Evolutionary conservation across 768 basidiomycete species (phyloP), one percentile per base, ranked within the genome.

Genomic region (Erythrobasidium yunnanense): DNA sequence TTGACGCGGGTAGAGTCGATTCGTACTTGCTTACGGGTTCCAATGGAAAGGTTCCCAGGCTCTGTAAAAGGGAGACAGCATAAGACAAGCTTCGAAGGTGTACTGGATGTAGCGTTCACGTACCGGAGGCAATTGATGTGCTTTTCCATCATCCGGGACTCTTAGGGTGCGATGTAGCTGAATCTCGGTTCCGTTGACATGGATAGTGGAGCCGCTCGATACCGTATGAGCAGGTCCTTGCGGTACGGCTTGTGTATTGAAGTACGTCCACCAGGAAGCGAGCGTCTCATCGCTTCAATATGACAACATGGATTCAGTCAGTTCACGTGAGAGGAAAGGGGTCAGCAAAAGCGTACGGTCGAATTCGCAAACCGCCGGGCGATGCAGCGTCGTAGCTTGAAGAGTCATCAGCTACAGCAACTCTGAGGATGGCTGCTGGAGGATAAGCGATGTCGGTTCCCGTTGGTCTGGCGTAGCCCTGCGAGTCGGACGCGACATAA

Each of bases 81-180:
- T 13, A 55, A 20, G 18, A 22, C 55, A 23, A n/a, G n/a, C n/a
- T n/a, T n/a, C n/a, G n/a, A n/a, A n/a, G n/a, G n/a, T n/a, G n/a
- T n/a, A n/a, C n/a, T n/a, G n/a, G n/a, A n/a, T n/a, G n/a, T n/a
- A n/a, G n/a, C n/a, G n/a, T n/a, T n/a, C n/a, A n/a, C n/a, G n/a
- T 22, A 56, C 55, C 4, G 55, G 55, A 8, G 55, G 55, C 5
- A 56, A 22, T 13, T 22, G 23, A 35, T 22, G 30, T 5, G 5
- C 4, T n/a, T 56, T 56, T 29, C 27, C 55, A 38, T 38, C 25
- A 35, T 56, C 55, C 13, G 55, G 55, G 13, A 56, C 55, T 34
- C 55, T 29, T n/a, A 56, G 30, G 23, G 55, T 34, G 17, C 33
- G 32, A 13, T 56, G 29, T 13, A 56, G 35, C 15, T 29, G 32